Conservation (phyloP, 306 rosid species). For the Prunus mongolica region DNA sequence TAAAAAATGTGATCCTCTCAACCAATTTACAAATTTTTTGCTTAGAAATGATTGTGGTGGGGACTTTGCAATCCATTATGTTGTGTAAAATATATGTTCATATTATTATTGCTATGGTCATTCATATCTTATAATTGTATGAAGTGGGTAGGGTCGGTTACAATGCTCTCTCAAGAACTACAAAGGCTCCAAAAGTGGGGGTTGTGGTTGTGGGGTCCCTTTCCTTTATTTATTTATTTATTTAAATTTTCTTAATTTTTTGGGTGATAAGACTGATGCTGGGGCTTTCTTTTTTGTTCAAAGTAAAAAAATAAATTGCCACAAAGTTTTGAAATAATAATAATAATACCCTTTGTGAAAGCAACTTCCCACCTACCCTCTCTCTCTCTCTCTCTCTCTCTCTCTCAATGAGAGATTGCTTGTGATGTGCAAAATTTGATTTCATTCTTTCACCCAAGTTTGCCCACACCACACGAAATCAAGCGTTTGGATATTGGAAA, state of each 20-base stretch:
- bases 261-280: constrained; percentile 17
- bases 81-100: background rate
- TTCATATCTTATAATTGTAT: background rate
- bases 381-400: background rate
- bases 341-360: constrained; percentile 11
- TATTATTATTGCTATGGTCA: background rate
- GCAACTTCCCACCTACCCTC: constrained; percentile 42
- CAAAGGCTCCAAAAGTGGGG: background rate
- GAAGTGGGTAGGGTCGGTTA: constrained; percentile 37
- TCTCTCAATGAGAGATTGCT: constrained; percentile 17
- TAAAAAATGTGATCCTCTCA: background rate
- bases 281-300: background rate
- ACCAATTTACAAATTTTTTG: background rate
- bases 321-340: background rate
- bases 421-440: constrained; percentile 28
- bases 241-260: background rate
- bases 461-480: constrained; percentile 33
- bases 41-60: constrained; percentile 23
- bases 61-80: constrained; percentile 17
- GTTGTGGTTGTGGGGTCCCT: constrained; percentile 28
- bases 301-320: background rate
- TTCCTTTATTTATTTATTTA: background rate
- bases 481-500: background rate
- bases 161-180: constrained; percentile 15
- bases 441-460: constrained; percentile 19